Evolutionary conservation across 1,284 basidiomycete species (phyloP), one percentile per base, ranked within the genome.

Genomic region (Bondarzewia mesenterica): DNA sequence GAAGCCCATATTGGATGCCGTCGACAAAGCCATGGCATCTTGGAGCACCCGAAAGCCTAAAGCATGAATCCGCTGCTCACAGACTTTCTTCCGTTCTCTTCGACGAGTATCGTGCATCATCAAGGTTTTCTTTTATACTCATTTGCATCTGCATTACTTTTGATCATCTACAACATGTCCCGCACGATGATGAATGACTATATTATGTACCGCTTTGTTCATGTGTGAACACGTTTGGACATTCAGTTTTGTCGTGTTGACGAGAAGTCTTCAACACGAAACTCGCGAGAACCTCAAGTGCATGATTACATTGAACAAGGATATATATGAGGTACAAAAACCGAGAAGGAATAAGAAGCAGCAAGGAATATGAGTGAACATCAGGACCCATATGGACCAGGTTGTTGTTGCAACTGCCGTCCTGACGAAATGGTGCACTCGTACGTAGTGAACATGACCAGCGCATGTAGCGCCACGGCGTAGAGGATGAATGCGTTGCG

Each of bases 401-500:
- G 74, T 54, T 77, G 72, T 47, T 68, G 71, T 57, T 75, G 70
- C 27, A 77, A 53, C 42, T 72, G 69, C 41, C 71, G 63, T 7
- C 66, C 70, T 4, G 79, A 74, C 15, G 75, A 70, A 27, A 66
- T 61, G 26, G 79, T 74, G 59, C 81, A 87, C 62, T 85, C 83
- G 57, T 85, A 92, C 23, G 80, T 74, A 14, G 85, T 87, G 60
- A 82, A 85, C 63, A 94, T 73, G 14, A 94, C 85, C 35, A 93
- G 69, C 12, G 86, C 52, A 63, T 95, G 93, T 16, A 95, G 63
- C 5, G 73, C 76, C 14, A 87, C 67, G 4, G 92, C 86, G 65
- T 96, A 96, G 39, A 80, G 70, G 50, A 94, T 81, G 62, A 93
- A 93, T 23, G 85, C 77, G 20, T 85, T 82, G 54, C 92, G 74